Evolutionary conservation across 2,329 filamentous ascomycete genomes (phyloP).

Genomic region (Scolecobasidium constrictum): DNA sequence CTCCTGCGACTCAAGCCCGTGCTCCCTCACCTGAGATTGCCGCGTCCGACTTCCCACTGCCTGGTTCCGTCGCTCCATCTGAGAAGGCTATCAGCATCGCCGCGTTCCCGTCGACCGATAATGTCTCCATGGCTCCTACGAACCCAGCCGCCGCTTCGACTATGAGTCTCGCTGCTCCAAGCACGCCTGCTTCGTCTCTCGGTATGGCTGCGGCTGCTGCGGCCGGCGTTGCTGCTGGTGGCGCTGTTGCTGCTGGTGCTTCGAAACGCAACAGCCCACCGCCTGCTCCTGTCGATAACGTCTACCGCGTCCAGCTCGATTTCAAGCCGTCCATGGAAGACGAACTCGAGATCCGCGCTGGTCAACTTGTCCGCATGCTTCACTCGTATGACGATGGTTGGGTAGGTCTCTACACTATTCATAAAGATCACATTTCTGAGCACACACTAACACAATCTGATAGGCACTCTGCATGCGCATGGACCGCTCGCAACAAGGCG

Average conservation of each 20-base stretch:
- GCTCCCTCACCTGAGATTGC: constrained; percentile 15
- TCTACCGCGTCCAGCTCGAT: constrained; percentile 88
- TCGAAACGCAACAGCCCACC: constrained; percentile 36
- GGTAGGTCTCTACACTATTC: constrained; percentile 47
- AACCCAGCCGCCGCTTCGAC: constrained; percentile 14
- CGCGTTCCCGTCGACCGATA: not conserved
- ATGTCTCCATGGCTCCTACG: constrained; percentile 4
- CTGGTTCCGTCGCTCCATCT: constrained; percentile 4
- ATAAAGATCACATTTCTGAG: not conserved
- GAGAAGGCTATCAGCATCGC: not conserved
- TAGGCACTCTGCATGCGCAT: constrained; percentile 84
- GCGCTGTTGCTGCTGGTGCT: constrained; percentile 37
- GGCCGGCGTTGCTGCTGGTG: constrained; percentile 25
- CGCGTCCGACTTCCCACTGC: constrained; percentile 24
- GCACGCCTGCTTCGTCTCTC: constrained; percentile 19
- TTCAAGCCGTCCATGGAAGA: constrained; percentile 90
- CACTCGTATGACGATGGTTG: constrained; percentile 98
- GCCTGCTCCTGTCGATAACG: constrained; percentile 40
- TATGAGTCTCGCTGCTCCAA: constrained; percentile 1
- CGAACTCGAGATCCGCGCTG: constrained; percentile 70
- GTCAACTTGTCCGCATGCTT: constrained; percentile 76
- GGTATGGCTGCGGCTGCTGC: constrained; percentile 28
- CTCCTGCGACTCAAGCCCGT: constrained; percentile 15
- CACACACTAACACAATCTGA: constrained; percentile 15
- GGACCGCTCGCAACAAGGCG: constrained; percentile 84